Base-by-base conservation (phyloP, 169 alveolate species). In the Plasmodium cynomolgi region DNA sequence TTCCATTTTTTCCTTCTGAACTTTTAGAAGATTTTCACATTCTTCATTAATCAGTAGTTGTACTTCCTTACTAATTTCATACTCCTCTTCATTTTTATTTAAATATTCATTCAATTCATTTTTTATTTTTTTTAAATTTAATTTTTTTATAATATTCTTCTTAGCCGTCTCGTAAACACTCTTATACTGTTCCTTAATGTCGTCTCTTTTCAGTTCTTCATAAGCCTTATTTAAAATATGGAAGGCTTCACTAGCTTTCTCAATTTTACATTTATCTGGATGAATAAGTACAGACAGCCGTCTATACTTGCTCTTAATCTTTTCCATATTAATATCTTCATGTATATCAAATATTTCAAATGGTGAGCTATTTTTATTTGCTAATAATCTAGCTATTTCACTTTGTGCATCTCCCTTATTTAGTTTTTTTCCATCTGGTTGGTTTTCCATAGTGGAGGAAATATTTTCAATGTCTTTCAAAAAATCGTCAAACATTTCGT, bases 231-330 rank as follows among this genome's bases (percentile, higher is more conserved):
- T 96, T 77, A 97, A 91, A 68, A 96, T 96, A 79, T 97, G 97
- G 93, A 98, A 98, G 7, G 99, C 99, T 8, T 98, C 99, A 33
- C 93, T 96, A 15, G 99, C 99, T 72, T 95, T 95, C 15, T 96
- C 97, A 90, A 97, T 97, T 77, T 92, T 95, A 93, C 98, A 97
- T 82, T 98, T 98, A 96, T 98, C 99, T 5, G 99, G 99, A 85
- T 98, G 99, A 73, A 98, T 98, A 79, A 96, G 88, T 29, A 97
- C 90, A 15, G 98, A 97, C 34, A 97, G 84, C 84, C 94, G 85
- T 73, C 95, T 95, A 95, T 95, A 95, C 56, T 92, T 92, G 23
- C 96, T 96, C 71, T 85, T 96, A 71, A 96, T 95, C 58, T 74
- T 79, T 33, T 95, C 96, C 95, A 91, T 44, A 72, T 81, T 71